Evolutionary conservation across 331 rosid genomes (phyloP).

Genomic region (Pyrus hybrid): DNA sequence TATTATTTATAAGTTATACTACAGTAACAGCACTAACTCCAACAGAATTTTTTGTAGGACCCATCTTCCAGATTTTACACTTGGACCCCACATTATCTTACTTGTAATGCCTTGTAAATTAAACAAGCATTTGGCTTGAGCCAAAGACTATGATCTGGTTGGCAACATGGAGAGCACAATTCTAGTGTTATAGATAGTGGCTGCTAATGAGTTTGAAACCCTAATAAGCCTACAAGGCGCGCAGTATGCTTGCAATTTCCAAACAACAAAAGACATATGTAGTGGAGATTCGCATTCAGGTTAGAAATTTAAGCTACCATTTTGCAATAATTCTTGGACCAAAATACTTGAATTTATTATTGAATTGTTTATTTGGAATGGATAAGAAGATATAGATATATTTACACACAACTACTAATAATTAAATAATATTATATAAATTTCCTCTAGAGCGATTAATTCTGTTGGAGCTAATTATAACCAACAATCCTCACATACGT

Average conservation of each 20-base stretch:
- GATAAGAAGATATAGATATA: too few relatives aligned
- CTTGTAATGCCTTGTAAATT: constrained; percentile 21
- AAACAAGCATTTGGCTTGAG: constrained; percentile 21
- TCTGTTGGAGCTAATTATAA: too few relatives aligned
- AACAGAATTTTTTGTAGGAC: constrained; percentile 17
- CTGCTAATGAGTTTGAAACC: constrained; percentile 41
- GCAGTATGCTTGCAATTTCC: constrained; percentile 29
- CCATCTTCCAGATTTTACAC: constrained; percentile 4
- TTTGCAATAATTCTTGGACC: neutral
- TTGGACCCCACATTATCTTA: constrained; percentile 40
- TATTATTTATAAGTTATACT: too few relatives aligned
- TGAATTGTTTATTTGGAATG: too few relatives aligned
- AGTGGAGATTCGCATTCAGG: constrained; percentile 21
- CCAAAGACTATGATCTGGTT: constrained; percentile 39
- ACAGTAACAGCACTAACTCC: too few relatives aligned
- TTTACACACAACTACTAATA: too few relatives aligned
- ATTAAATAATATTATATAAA: too few relatives aligned
- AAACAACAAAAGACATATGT: constrained; percentile 15
- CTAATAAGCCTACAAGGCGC: constrained; percentile 45
- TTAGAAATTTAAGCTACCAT: constrained; percentile 23
- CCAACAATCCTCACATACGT: too few relatives aligned
- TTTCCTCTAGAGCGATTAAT: too few relatives aligned
- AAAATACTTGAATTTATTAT: neutral
- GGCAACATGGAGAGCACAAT: constrained; percentile 48
- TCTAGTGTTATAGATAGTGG: constrained; percentile 14